Evolutionary conservation across 352 stramenopile species (phyloP), one percentile per base, ranked within the genome.

Genomic region (Phytophthora sansomeana): DNA sequence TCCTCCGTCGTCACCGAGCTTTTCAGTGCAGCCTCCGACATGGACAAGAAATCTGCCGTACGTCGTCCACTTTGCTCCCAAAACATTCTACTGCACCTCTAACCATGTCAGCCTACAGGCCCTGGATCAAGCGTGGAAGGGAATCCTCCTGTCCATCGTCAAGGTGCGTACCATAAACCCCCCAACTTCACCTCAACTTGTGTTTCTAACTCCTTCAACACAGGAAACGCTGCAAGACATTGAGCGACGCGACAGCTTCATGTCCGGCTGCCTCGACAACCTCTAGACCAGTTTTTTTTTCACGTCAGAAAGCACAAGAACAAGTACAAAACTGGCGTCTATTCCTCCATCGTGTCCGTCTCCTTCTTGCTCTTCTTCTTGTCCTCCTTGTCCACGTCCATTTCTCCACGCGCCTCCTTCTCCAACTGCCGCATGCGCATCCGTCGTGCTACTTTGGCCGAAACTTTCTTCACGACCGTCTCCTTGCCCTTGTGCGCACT

Each of bases 141-240:
- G 46, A 1, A 59, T 92, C n/a, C 74, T 94, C 7, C 50, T 74
- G 4, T 73, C 70, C 2, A 77, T 92, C 39, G 78, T 90, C 47
- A 80, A 84, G 65, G 85, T 89, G 17, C 24, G 72, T 58, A 5
- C 21, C 24, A 24, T 28, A 32, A 8, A 16, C 6, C 17, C 2
- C n/a, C 19, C 19, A 29, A 11, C 35, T 7, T 41, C 30, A 8
- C 1, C 24, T 47, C 19, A 4, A 1, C 21, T 24, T 24, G 21
- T 24, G 21, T 24, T 21, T 21, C 14, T n/a, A 52, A 50, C 28
- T 58, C 6, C 16, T 26, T 53, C 39, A 3, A 17, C 33, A 35
- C 54, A 89, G 80, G 80, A 92, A 51, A 92, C 84, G 17, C 60
- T 94, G 32, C 68, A 89, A 60, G 83, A 92, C 48, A 87, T 92